phyloP scores from a whole-genome alignment of 495 filamentous ascomycete species.

The Talaromyces thailandensis region DNA sequence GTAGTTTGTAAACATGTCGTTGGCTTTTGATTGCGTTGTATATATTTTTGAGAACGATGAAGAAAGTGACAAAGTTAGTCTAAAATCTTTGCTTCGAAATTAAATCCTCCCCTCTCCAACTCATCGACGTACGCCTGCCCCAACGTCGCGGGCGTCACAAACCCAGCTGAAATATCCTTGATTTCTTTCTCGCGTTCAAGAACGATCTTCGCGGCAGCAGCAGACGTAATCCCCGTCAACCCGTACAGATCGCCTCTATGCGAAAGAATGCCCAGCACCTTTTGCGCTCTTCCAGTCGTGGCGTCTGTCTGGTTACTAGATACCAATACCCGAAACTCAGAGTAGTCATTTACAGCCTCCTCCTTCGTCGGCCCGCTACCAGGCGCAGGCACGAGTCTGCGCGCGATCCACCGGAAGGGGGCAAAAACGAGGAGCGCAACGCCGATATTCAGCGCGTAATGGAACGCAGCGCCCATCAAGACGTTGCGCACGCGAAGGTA shows the following conservation, averaged over 20 bases:
- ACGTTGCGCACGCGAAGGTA: conserved; percentile 54
- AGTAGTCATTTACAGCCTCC: conserved; percentile 40
- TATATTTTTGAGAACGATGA: neutral
- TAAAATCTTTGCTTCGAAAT: conserved; percentile 42
- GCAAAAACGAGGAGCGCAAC: conserved; percentile 44
- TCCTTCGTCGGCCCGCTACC: conserved; percentile 59
- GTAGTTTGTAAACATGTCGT: conserved; percentile 14
- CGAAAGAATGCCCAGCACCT: conserved; percentile 49
- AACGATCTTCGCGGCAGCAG: conserved; percentile 63
- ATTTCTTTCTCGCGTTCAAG: conserved; percentile 52
- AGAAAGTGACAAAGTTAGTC: conserved; percentile 10
- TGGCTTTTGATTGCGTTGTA: neutral
- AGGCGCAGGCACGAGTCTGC: conserved; percentile 49
- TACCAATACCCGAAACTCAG: conserved; percentile 61
- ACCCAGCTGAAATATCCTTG: conserved; percentile 53
- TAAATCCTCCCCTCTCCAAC: conserved; percentile 53
- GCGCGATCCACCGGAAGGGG: conserved; percentile 44
- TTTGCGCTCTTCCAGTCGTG: conserved; percentile 25
- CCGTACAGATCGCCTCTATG: conserved; percentile 58
- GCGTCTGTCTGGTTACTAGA: conserved; percentile 44
- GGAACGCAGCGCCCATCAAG: conserved; percentile 46
- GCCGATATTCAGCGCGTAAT: conserved; percentile 44
- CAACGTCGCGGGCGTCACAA: conserved; percentile 77
- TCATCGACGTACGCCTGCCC: conserved; percentile 70
- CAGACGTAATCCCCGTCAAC: conserved; percentile 57